Evolutionary conservation across 495 filamentous ascomycete genomes (phyloP), one percentile per base, ranked within the genome.

Genomic region (Evernia prunastri): DNA sequence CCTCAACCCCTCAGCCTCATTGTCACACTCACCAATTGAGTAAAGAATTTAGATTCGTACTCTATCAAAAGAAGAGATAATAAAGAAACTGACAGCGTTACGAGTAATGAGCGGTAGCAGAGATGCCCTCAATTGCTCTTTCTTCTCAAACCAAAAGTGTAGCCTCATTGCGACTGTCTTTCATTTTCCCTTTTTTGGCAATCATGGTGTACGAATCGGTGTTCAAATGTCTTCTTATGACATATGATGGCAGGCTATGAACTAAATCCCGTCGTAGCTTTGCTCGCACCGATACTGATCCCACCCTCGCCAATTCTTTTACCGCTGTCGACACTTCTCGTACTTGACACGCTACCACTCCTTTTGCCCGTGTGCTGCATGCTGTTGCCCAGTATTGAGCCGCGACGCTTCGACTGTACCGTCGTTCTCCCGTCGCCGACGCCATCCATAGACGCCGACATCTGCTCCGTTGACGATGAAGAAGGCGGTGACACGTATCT

Each of bases 251-350:
- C 15, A 1, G 43, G 56, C 60, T 62, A 25, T 25, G 40, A 59
- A 31, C 62, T 65, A n/a, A 71, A 43, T 5, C 68, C 68, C 39
- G 60, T 61, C n/a, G 66, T 71, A 43, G 70, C 65, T 53, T 62
- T 70, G 56, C 68, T 62, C 36, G 60, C 54, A 25, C 70, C 70
- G 39, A 70, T 56, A 20, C 54, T 66, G 18, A 70, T 71, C 4
- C 70, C 69, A 17, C 47, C 61, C 33, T 61, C 54, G 10, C 64
- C 61, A 53, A 72, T 63, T 33, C 31, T 60, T 18, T 66, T 68
- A 29, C 29, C 31, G 20, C 64, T 61, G 18, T 70, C 68, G 25
- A 51, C 63, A 25, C 69, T 71, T 53, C 61, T 67, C 31, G 60
- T 40, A 63, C 69, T 72, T 27, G 66, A 67, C 17, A 58, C 56